These are phyloP conservation scores for Aspergillus phoenicis DNA, from an alignment of 2,329 filamentous ascomycete genomes.

Conservation along the genomic window DNA sequence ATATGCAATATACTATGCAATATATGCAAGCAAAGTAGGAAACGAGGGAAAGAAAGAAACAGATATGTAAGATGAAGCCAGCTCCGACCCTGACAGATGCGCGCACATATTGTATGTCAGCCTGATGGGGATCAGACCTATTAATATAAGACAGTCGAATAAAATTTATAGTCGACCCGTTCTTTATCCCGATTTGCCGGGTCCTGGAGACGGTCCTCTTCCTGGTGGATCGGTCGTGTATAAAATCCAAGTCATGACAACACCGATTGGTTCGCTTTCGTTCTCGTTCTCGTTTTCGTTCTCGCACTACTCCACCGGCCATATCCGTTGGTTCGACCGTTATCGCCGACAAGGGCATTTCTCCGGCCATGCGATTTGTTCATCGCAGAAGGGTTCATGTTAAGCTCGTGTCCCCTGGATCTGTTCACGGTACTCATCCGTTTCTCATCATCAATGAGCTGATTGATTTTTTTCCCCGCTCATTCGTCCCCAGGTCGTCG, in stretches of 20 bases:
- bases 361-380: not conserved
- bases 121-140: not conserved
- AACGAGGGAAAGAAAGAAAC: not conserved
- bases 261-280: slow-evolving; percentile 23
- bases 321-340: not conserved
- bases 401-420: not conserved
- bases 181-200: slow-evolving; percentile 5
- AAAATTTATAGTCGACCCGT: not conserved
- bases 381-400: not conserved
- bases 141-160: not conserved
- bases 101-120: slow-evolving; percentile 1
- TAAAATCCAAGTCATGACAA: not conserved
- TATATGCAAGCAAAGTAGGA: not conserved
- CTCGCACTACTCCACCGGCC: slow-evolving; percentile 22
- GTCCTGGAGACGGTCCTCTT: not conserved
- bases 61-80: not conserved
- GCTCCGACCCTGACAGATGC: slow-evolving; percentile 1
- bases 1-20: not conserved
- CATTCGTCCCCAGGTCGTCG: not conserved
- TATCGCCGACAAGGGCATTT: not conserved
- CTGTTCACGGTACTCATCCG: not conserved
- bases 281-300: slow-evolving; percentile 33
- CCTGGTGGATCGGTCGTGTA: slow-evolving; percentile 14
- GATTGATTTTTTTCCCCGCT: not conserved
- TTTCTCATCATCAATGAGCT: no score